Conservation (phyloP, 371 early-diverging fungal genomes). For the Neoconidiobolus thromboides region DNA sequence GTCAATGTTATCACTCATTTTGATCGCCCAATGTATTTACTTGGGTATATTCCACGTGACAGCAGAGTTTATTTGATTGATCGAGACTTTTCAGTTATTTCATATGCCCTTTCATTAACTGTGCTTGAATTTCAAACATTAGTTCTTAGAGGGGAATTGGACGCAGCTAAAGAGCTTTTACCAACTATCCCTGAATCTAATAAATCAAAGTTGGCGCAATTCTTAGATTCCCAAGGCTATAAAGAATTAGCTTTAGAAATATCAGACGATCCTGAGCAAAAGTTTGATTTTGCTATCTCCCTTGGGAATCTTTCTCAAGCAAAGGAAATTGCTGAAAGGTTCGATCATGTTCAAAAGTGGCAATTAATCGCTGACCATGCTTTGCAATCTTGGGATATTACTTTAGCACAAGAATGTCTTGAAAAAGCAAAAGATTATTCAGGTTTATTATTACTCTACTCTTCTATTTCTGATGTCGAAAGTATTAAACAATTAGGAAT, state of each 20-base stretch:
- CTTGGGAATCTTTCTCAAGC: conserved; percentile 70
- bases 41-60: conserved; percentile 87
- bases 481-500: conserved; percentile 59
- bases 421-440: conserved; percentile 70
- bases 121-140: conserved; percentile 94
- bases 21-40: conserved; percentile 71
- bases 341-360: conserved; percentile 76
- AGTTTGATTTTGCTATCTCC: conserved; percentile 83
- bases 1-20: conserved; percentile 86
- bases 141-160: conserved; percentile 77
- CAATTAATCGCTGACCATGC: conserved; percentile 80
- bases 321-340: conserved; percentile 59
- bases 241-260: conserved; percentile 83
- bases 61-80: conserved; percentile 86
- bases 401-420: conserved; percentile 76
- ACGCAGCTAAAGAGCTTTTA: conserved; percentile 50
- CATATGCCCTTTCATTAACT: conserved; percentile 76
- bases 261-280: conserved; percentile 82
- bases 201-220: conserved; percentile 76
- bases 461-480: conserved; percentile 57
- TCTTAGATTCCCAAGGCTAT: conserved; percentile 74
- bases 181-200: conserved; percentile 74
- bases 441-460: conserved; percentile 73
- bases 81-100: conserved; percentile 73
- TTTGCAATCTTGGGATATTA: conserved; percentile 52